Conservation (phyloP, 2,329 filamentous ascomycete genomes). For the Rhinocladiella mackenziei region DNA sequence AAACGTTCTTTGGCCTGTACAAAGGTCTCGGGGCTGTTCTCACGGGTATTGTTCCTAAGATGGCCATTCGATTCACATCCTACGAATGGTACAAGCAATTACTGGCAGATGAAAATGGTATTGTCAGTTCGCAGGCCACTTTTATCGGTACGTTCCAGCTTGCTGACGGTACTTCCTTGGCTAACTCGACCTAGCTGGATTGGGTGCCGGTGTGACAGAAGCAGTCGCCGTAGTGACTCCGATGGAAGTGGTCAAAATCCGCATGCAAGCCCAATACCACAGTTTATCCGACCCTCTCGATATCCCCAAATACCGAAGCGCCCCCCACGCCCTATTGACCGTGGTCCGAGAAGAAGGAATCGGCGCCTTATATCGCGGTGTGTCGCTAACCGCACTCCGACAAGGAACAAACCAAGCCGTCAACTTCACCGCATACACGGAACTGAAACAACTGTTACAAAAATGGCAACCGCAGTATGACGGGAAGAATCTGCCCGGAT, state of each 20-base stretch:
- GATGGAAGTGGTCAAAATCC: slow-evolving; percentile 99
- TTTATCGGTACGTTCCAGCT: slow-evolving; percentile 56
- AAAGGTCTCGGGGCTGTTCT: slow-evolving; percentile 96
- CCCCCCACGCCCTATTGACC: slow-evolving; percentile 76
- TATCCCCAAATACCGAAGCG: slow-evolving; percentile 94
- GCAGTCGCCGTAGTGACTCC: slow-evolving; percentile 94
- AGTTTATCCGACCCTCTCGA: slow-evolving; percentile 95
- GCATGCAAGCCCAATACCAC: slow-evolving; percentile 96
- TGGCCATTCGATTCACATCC: slow-evolving; percentile 97
- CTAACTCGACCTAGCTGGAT: slow-evolving; percentile 59
- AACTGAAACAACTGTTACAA: slow-evolving; percentile 79
- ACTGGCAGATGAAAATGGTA: slow-evolving; percentile 66
- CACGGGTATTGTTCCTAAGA: slow-evolving; percentile 96
- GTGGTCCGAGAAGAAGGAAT: slow-evolving; percentile 88
- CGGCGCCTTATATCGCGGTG: slow-evolving; percentile 84
- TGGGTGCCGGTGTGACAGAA: slow-evolving; percentile 91
- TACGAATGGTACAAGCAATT: slow-evolving; percentile 93
- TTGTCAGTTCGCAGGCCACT: slow-evolving; percentile 66
- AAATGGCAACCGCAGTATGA: slow-evolving; percentile 66
- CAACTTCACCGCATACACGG: slow-evolving; percentile 97
- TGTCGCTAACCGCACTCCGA: slow-evolving; percentile 84
- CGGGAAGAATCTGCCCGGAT: slow-evolving; percentile 67
- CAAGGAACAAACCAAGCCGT: slow-evolving; percentile 97
- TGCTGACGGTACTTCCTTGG: slow-evolving; percentile 2
- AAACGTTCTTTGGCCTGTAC: slow-evolving; percentile 90